phyloP scores from a whole-genome alignment of 192 early-diverging fungal species.

The Coemansia asiatica region DNA sequence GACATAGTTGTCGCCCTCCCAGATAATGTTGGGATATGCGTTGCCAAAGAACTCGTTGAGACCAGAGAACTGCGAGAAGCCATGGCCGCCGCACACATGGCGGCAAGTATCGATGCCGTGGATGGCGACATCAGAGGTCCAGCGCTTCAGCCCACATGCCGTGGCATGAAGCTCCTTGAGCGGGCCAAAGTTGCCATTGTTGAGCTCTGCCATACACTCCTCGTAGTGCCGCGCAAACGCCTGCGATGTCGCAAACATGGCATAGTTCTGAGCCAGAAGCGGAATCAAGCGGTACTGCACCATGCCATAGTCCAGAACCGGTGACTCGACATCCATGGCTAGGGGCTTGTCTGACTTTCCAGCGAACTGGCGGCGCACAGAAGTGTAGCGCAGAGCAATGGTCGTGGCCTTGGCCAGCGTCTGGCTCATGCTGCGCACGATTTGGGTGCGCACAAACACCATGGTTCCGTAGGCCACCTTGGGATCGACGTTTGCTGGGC shows the following conservation, averaged over 20 bases:
- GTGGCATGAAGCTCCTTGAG: slow-evolving; percentile 76
- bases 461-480: slow-evolving; percentile 87
- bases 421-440: slow-evolving; percentile 63
- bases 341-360: slow-evolving; percentile 45
- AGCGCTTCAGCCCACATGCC: slow-evolving; percentile 70
- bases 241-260: slow-evolving; percentile 68
- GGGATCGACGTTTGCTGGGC: slow-evolving; percentile 67
- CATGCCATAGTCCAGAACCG: slow-evolving; percentile 77
- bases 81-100: slow-evolving; percentile 76
- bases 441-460: slow-evolving; percentile 76
- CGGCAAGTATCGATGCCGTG: slow-evolving; percentile 73
- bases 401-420: slow-evolving; percentile 69
- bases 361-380: slow-evolving; percentile 71
- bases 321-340: slow-evolving; percentile 57
- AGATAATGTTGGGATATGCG: slow-evolving; percentile 72
- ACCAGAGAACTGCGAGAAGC: slow-evolving; percentile 73
- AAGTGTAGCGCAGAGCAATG: slow-evolving; percentile 70
- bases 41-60: slow-evolving; percentile 68
- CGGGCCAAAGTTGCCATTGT: slow-evolving; percentile 62
- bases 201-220: slow-evolving; percentile 59
- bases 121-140: slow-evolving; percentile 69
- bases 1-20: slow-evolving; percentile 86
- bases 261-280: slow-evolving; percentile 70
- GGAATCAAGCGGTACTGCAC: slow-evolving; percentile 75
- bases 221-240: slow-evolving; percentile 65